Evolutionary conservation across 768 basidiomycete species (phyloP).

Genomic region (Tulasnella sp.): DNA sequence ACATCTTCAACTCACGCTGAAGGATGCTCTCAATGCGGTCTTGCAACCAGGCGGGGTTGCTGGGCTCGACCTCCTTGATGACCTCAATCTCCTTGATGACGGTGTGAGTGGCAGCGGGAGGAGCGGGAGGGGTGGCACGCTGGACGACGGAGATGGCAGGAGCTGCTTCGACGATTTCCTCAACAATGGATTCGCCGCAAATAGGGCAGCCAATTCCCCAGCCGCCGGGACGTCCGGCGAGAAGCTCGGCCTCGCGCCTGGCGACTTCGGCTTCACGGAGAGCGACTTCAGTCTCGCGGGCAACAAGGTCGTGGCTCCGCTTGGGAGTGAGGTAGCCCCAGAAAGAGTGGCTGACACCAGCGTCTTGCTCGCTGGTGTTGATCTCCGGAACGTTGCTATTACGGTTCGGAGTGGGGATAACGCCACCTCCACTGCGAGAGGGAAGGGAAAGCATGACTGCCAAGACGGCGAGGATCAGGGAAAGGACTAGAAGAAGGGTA

Average conservation of each 20-base stretch:
- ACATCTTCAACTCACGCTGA: constrained; percentile 79
- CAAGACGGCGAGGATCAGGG: constrained; percentile 80
- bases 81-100: constrained; percentile 72
- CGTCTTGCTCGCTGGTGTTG: not conserved
- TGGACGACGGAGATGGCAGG: constrained; percentile 40
- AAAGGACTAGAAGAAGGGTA: constrained; percentile 79
- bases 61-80: constrained; percentile 64
- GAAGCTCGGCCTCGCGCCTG: constrained; percentile 79
- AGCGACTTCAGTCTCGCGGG: constrained; percentile 75
- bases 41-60: constrained; percentile 73
- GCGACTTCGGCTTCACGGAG: constrained; percentile 84
- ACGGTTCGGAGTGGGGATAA: constrained; percentile 63
- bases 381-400: not conserved
- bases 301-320: constrained; percentile 71
- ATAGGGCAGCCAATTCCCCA: constrained; percentile 40
- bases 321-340: constrained; percentile 77
- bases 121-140: constrained; percentile 44
- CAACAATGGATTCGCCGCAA: constrained; percentile 31
- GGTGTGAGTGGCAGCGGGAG: constrained; percentile 33
- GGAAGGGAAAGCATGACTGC: constrained; percentile 88
- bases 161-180: constrained; percentile 48
- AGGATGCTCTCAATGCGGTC: constrained; percentile 76
- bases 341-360: constrained; percentile 48
- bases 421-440: constrained; percentile 70
- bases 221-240: constrained; percentile 79